phyloP scores from a whole-genome alignment of 208 protist species.

The Herpetomonas muscarum region DNA sequence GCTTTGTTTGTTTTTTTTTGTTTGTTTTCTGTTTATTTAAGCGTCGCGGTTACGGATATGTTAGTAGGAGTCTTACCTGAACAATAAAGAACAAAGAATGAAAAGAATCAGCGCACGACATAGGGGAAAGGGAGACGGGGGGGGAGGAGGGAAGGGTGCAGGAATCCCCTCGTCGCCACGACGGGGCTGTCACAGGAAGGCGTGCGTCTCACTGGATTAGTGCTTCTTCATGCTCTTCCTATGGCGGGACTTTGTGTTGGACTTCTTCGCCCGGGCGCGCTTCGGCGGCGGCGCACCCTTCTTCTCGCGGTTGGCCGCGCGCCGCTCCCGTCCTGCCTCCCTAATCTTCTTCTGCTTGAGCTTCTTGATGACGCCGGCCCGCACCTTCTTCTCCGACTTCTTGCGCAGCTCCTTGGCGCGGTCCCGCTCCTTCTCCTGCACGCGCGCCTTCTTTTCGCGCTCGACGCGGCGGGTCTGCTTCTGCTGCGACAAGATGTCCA shows the following conservation, averaged over 20 bases:
- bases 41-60: too few relatives aligned
- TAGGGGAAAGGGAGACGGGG: not conserved
- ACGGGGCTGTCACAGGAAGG: too few relatives aligned
- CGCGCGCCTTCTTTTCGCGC: conserved; percentile 48
- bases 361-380: conserved; percentile 81
- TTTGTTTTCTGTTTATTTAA: too few relatives aligned
- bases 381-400: conserved; percentile 77
- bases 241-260: conserved; percentile 75
- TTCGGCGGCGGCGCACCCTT: conserved; percentile 52
- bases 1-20: too few relatives aligned
- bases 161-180: too few relatives aligned
- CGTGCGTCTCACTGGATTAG: too few relatives aligned
- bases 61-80: too few relatives aligned
- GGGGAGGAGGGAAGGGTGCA: not conserved
- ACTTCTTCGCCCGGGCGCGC: conserved; percentile 45
- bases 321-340: conserved; percentile 53
- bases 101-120: conserved; percentile 7
- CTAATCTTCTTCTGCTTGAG: conserved; percentile 84
- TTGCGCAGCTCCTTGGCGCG: conserved; percentile 45
- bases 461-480: conserved; percentile 36
- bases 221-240: conserved; percentile 59
- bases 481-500: conserved; percentile 44
- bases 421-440: conserved; percentile 53
- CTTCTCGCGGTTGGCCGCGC: conserved; percentile 57
- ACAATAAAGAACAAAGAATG: conserved; percentile 7